Evolutionary conservation across 805 yeast species (phyloP).

Genomic region (Pichia paraexigua): DNA sequence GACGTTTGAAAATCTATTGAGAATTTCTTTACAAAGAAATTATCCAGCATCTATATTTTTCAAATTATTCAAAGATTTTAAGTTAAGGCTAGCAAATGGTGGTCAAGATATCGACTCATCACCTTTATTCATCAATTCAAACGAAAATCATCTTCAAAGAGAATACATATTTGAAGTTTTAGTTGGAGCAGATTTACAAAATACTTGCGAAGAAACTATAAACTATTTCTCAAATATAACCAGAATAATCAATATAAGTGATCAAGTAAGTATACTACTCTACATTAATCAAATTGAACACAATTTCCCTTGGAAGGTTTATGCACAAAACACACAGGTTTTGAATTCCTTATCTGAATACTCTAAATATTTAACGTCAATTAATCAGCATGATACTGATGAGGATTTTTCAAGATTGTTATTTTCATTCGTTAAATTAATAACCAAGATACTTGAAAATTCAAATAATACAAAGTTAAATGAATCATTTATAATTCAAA

Average conservation of each 20-base stretch:
- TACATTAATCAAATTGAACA: constrained; percentile 21
- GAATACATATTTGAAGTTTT: constrained; percentile 24
- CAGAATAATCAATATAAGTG: constrained; percentile 8
- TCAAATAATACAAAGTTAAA: constrained; percentile 9
- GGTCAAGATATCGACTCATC: constrained; percentile 13
- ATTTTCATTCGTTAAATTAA: constrained; percentile 19
- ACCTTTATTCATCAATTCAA: constrained; percentile 15
- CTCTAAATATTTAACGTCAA: constrained; percentile 1
- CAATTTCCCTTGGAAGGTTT: constrained; percentile 20
- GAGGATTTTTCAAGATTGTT: constrained; percentile 12
- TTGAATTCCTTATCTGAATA: constrained; percentile 13
- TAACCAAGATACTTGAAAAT: constrained; percentile 14
- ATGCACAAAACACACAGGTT: constrained; percentile 12
- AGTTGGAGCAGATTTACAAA: constrained; percentile 20
- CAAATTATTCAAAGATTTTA: constrained; percentile 23
- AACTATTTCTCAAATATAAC: constrained; percentile 17
- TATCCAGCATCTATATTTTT: constrained; percentile 22
- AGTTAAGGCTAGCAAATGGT: constrained; percentile 12
- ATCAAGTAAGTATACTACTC: constrained; percentile 20
- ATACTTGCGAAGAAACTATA: constrained; percentile 19
- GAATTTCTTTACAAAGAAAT: constrained; percentile 16
- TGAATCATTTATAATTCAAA: constrained; percentile 13
- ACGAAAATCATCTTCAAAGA: constrained; percentile 17
- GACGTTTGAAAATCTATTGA: constrained; percentile 16
- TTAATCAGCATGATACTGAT: not conserved